Percentiles rank a stretch among this genome's conserved stretches.
Evolutionary conservation across 2,329 filamentous ascomycete genomes (phyloP).

Genomic region (Calonectria pseudoreteaudii): DNA sequence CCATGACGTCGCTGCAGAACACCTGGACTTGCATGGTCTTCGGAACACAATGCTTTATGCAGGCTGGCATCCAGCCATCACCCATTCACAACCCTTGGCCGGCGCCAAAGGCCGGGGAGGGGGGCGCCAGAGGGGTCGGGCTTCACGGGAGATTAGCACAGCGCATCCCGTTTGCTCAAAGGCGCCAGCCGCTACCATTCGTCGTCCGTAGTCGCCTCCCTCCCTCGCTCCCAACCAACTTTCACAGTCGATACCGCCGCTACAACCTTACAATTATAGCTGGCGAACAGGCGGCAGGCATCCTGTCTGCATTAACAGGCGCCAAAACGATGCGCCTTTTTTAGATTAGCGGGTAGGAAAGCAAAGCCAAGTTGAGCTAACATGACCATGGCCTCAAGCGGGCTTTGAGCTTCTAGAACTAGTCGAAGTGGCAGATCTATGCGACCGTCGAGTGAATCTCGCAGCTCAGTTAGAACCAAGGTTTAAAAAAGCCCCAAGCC

Average conservation of each 20-base stretch:
- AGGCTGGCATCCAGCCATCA: slow-evolving; percentile 10
- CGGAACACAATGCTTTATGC: slow-evolving; percentile 1
- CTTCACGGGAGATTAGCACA: background rate
- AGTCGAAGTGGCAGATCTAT: background rate
- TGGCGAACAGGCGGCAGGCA: slow-evolving; percentile 4
- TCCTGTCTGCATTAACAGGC: background rate
- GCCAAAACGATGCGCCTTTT: background rate
- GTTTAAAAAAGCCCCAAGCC: background rate
- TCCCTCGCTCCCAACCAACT: background rate
- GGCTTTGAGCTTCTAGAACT: background rate
- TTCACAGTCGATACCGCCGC: background rate
- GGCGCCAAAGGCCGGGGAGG: background rate
- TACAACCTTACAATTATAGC: background rate
- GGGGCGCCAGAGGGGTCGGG: background rate
- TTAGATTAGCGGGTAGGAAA: background rate
- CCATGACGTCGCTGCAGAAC: slow-evolving; percentile 2
- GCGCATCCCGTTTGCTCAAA: background rate
- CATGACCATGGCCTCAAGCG: background rate
- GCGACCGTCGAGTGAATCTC: background rate
- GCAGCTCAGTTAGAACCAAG: background rate
- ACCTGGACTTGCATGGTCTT: slow-evolving; percentile 1
- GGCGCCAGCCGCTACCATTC: background rate
- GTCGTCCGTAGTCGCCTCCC: background rate
- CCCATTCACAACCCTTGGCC: background rate
- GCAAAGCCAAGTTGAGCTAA: background rate